Conservation (phyloP, 1,284 basidiomycete genomes). For the Wallemia ichthyophaga region DNA sequence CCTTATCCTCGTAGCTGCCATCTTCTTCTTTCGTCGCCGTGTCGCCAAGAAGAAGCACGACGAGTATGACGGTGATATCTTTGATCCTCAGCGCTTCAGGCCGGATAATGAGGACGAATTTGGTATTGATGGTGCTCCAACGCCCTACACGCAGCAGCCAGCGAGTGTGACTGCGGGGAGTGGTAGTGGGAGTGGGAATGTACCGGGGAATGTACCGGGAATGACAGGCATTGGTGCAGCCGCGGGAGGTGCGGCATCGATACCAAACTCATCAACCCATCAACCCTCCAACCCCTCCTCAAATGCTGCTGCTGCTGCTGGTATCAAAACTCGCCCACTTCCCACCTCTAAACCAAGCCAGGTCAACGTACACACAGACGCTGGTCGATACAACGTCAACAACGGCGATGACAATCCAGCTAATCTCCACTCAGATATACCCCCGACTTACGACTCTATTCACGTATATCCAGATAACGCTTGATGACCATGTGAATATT, state of each 20-base stretch:
- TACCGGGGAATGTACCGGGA: no score
- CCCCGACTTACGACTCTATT: background rate
- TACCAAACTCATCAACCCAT: background rate
- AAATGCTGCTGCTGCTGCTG: background rate
- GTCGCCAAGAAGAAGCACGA: background rate
- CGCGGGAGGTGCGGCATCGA: background rate
- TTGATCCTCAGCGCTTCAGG: background rate
- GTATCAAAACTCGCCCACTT: background rate
- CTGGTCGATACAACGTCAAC: background rate
- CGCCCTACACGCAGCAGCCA: background rate
- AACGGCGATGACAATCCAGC: background rate
- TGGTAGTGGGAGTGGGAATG: no score
- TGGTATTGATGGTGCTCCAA: background rate
- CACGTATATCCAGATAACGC: no score
- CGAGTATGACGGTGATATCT: background rate
- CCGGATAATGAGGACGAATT: background rate
- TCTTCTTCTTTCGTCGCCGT: background rate
- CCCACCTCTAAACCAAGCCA: background rate
- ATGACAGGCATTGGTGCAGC: background rate
- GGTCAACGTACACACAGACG: background rate
- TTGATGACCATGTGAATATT: no score
- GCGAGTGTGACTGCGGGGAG: background rate
- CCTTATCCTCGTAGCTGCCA: background rate
- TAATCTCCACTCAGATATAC: background rate
- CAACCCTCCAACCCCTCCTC: background rate